Conservation (phyloP, 2,329 filamentous ascomycete genomes). For the Stagonosporopsis cucurbitacearum region DNA sequence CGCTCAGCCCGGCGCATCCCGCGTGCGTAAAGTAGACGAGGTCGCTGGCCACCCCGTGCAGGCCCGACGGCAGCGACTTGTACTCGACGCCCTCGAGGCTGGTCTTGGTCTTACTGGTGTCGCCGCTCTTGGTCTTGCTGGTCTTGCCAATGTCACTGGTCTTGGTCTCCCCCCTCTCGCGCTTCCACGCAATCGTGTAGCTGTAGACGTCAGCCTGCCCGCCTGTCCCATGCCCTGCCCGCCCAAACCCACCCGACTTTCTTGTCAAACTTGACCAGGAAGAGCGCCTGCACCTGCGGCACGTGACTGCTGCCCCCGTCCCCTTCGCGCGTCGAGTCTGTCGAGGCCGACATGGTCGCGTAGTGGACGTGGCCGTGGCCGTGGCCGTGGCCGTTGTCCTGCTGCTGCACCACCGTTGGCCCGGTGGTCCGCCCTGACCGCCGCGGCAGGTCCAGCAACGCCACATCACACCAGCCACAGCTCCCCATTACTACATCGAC, state of each 20-base stretch:
- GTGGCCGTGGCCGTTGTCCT: too few species aligned
- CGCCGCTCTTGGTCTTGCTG: constrained; percentile 69
- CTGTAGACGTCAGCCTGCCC: constrained; percentile 49
- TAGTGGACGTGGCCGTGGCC: background rate
- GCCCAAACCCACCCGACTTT: constrained; percentile 73
- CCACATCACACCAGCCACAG: background rate
- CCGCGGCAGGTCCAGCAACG: constrained; percentile 15
- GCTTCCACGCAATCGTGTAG: constrained; percentile 88
- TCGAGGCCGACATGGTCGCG: constrained; percentile 35
- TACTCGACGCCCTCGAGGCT: constrained; percentile 89
- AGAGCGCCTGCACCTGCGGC: constrained; percentile 69
- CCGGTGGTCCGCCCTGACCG: background rate
- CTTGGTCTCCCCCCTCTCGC: too few species aligned
- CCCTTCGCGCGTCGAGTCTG: constrained; percentile 42
- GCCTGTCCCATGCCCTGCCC: constrained; percentile 4
- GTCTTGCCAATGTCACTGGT: constrained; percentile 57
- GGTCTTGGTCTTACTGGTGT: constrained; percentile 61
- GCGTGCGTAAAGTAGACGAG: constrained; percentile 91
- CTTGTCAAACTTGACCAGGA: constrained; percentile 90
- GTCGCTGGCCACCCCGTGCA: constrained; percentile 88
- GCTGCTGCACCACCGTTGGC: constrained; percentile 10
- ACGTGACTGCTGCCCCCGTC: constrained; percentile 29
- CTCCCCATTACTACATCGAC: background rate
- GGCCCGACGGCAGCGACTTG: constrained; percentile 91
- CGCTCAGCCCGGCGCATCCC: constrained; percentile 84